These are phyloP conservation scores for Calamus simplicifolius DNA, from an alignment of 176 grass and related monocot genomes.

Conservation along the genomic window DNA sequence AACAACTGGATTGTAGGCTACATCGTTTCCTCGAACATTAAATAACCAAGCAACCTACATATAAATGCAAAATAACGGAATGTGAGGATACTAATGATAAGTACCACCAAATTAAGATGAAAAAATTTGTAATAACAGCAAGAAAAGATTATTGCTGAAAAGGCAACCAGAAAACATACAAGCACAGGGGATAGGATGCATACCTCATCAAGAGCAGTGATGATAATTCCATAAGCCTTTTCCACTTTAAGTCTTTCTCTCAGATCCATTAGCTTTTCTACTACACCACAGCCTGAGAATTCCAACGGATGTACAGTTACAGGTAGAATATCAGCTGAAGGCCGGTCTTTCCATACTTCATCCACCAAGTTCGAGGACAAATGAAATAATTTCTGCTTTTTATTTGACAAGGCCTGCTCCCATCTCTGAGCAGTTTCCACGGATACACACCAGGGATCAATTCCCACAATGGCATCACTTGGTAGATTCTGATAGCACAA, in stretches of 20 bases:
- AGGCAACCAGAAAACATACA: too few species aligned
- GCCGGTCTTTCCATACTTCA: conserved; percentile 82
- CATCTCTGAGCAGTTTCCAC: conserved; percentile 69
- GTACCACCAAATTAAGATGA: too few species aligned
- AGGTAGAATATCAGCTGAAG: conserved; percentile 37
- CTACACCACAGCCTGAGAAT: conserved; percentile 55
- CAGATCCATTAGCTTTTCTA: conserved; percentile 68
- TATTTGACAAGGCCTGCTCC: conserved; percentile 60
- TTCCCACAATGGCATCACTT: conserved; percentile 63
- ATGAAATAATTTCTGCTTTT: conserved; percentile 62
- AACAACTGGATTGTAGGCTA: conserved; percentile 83
- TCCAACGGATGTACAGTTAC: conserved; percentile 65
- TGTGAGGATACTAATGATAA: not conserved
- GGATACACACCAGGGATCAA: conserved; percentile 85
- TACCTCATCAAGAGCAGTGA: conserved; percentile 93
- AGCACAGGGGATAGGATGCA: not conserved
- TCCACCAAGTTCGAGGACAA: conserved; percentile 78
- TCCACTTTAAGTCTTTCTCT: conserved; percentile 60
- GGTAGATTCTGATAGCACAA: conserved; percentile 53
- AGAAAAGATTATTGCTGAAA: too few species aligned
- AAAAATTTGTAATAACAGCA: too few species aligned
- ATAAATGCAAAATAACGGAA: conserved; percentile 1
- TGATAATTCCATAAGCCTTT: conserved; percentile 50
- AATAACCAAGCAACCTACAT: conserved; percentile 91
- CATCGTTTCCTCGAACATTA: conserved; percentile 87